Conservation (phyloP, 2,329 filamentous ascomycete genomes). For the Fusarium sp. region DNA sequence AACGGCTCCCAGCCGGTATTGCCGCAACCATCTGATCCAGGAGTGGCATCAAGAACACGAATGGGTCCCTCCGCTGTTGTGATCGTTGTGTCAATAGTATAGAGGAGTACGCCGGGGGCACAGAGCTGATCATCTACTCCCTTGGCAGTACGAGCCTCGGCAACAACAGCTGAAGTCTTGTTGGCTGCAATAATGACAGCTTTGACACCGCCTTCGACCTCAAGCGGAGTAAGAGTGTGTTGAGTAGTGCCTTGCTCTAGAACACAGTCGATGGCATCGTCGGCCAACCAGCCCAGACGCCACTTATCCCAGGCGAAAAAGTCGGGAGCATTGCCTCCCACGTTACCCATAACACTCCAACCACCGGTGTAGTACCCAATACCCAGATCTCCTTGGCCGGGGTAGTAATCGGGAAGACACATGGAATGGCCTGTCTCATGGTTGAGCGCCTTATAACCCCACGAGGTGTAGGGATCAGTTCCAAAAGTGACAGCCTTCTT, state of each 20-base stretch:
- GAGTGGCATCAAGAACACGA: slow-evolving; percentile 53
- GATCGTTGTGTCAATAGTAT: slow-evolving; percentile 52
- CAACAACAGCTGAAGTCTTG: slow-evolving; percentile 49
- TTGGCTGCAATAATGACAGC: slow-evolving; percentile 29
- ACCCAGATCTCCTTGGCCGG: slow-evolving; percentile 36
- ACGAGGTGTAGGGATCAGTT: slow-evolving; percentile 50
- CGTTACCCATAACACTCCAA: slow-evolving; percentile 57
- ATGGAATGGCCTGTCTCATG: slow-evolving; percentile 58
- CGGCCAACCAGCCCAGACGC: slow-evolving; percentile 56
- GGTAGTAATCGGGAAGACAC: slow-evolving; percentile 57
- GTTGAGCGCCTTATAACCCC: slow-evolving; percentile 55
- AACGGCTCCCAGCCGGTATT: slow-evolving; percentile 42
- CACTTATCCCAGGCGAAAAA: slow-evolving; percentile 59
- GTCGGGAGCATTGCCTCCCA: slow-evolving; percentile 54
- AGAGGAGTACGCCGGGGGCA: slow-evolving; percentile 54
- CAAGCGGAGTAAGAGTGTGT: slow-evolving; percentile 43
- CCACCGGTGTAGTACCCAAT: slow-evolving; percentile 54
- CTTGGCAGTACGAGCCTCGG: slow-evolving; percentile 49
- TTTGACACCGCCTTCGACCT: slow-evolving; percentile 24
- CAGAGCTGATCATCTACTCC: slow-evolving; percentile 50
- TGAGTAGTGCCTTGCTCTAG: slow-evolving; percentile 42
- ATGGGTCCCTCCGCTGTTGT: slow-evolving; percentile 52
- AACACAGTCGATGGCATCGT: slow-evolving; percentile 54
- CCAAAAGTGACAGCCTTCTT: slow-evolving; percentile 54
- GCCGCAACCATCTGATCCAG: slow-evolving; percentile 49